Evolutionary conservation across 1,284 basidiomycete genomes (phyloP).

Genomic region (Ustilago hordei): DNA sequence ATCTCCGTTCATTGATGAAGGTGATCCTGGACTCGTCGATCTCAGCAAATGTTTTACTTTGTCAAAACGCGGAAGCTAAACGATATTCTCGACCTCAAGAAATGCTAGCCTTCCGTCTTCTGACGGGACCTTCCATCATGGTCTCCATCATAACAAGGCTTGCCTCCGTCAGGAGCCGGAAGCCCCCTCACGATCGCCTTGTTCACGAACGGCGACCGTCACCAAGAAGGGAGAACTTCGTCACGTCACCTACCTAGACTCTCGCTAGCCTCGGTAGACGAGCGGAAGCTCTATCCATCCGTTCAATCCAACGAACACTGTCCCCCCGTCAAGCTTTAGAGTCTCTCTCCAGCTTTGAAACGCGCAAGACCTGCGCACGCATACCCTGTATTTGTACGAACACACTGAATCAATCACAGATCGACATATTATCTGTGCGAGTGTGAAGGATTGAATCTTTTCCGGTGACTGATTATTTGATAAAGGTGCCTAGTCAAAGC

Average conservation of each 20-base stretch:
- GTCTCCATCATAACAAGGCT: not conserved
- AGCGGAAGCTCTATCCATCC: not conserved
- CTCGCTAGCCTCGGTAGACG: no score
- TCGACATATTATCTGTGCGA: not conserved
- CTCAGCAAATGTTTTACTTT: not conserved
- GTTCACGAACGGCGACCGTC: no score
- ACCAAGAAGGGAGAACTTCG: no score
- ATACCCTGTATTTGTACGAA: conserved; percentile 41
- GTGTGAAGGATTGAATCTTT: not conserved
- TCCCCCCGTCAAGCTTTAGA: not conserved
- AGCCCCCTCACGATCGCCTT: no score
- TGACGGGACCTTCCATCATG: not conserved
- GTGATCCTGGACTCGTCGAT: not conserved
- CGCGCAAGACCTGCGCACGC: conserved; percentile 8
- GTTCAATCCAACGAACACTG: not conserved
- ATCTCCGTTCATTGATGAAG: not conserved
- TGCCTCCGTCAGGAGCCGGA: not conserved
- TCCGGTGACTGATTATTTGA: not conserved
- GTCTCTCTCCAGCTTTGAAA: not conserved
- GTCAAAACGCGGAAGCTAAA: not conserved
- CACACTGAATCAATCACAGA: not conserved
- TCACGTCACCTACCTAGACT: no score
- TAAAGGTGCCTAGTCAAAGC: conserved; percentile 72
- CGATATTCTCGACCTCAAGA: not conserved
- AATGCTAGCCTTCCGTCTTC: no score